These are phyloP conservation scores for Hypoxylon rickii DNA, from an alignment of 495 filamentous ascomycete species.

Conservation along the genomic window DNA sequence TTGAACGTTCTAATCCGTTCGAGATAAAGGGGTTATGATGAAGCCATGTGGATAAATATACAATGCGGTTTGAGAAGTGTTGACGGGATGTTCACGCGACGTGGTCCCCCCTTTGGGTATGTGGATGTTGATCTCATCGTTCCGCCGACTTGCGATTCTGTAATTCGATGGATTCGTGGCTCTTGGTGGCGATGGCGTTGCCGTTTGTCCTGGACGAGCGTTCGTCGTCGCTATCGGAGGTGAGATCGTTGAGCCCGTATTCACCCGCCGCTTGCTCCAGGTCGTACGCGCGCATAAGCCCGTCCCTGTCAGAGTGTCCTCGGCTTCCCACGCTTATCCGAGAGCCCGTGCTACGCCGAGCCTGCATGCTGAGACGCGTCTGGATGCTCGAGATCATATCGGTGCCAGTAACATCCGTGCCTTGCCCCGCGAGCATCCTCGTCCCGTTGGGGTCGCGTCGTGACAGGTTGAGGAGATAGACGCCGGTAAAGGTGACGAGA, in stretches of 20 bases:
- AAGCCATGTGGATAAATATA: constrained; percentile 35
- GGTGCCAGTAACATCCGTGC: constrained; percentile 79
- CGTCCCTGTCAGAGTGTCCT: constrained; percentile 69
- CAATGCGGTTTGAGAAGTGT: constrained; percentile 33
- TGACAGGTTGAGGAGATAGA: constrained; percentile 95
- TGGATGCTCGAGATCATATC: constrained; percentile 87
- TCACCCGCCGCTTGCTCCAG: constrained; percentile 68
- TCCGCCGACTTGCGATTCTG: constrained; percentile 44
- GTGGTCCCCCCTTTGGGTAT: background rate
- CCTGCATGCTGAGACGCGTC: constrained; percentile 91
- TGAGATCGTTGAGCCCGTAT: constrained; percentile 63
- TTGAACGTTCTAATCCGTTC: constrained; percentile 32
- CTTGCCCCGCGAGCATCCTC: constrained; percentile 65
- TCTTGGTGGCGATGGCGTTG: constrained; percentile 26
- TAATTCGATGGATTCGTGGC: constrained; percentile 49
- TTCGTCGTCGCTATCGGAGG: constrained; percentile 68
- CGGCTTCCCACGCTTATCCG: constrained; percentile 63
- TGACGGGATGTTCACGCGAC: background rate
- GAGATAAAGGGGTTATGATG: constrained; percentile 9
- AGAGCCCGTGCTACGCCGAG: constrained; percentile 61
- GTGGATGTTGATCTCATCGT: constrained; percentile 9
- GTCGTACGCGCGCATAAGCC: constrained; percentile 83
- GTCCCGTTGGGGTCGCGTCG: constrained; percentile 86
- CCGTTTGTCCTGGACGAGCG: constrained; percentile 43
- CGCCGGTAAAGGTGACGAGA: constrained; percentile 93